phyloP scores from a whole-genome alignment of 768 basidiomycete species.

The Rubroboletus pulcherrimus region DNA sequence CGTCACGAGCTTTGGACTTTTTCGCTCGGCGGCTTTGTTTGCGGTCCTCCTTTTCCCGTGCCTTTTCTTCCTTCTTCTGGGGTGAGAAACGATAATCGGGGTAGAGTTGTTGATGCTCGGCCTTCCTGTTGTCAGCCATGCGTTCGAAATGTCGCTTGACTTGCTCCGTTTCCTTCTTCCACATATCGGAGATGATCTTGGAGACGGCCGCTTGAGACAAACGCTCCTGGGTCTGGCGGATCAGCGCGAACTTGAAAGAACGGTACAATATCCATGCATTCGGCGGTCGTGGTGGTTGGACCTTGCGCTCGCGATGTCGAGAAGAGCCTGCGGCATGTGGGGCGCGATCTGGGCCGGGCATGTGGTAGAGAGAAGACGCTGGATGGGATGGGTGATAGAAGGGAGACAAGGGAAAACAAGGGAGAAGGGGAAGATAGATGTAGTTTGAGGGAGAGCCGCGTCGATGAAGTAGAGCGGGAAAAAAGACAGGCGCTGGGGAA shows the following conservation, averaged over 20 bases:
- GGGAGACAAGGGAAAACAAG: background rate
- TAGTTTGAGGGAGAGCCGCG: slow-evolving; percentile 25
- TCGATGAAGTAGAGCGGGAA: slow-evolving; percentile 22
- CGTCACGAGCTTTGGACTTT: slow-evolving; percentile 21
- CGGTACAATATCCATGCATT: slow-evolving; percentile 86
- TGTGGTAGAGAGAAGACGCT: slow-evolving; percentile 13
- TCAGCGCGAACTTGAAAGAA: slow-evolving; percentile 44
- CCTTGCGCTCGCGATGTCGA: slow-evolving; percentile 9
- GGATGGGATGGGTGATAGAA: slow-evolving; percentile 4
- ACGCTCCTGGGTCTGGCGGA: slow-evolving; percentile 29
- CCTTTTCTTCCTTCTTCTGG: slow-evolving; percentile 50
- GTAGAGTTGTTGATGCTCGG: slow-evolving; percentile 46
- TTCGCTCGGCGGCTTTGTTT: slow-evolving; percentile 30
- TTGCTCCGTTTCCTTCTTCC: slow-evolving; percentile 51
- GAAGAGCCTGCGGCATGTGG: background rate
- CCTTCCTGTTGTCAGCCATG: slow-evolving; percentile 50
- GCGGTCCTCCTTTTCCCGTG: slow-evolving; percentile 37
- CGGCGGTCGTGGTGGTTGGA: slow-evolving; percentile 59
- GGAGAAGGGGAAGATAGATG: slow-evolving; percentile 14
- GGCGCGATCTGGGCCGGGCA: slow-evolving; percentile 23
- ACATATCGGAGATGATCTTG: slow-evolving; percentile 56
- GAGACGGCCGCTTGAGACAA: slow-evolving; percentile 62
- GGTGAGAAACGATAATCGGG: slow-evolving; percentile 60
- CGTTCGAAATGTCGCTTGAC: slow-evolving; percentile 51
- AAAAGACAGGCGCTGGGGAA: slow-evolving; percentile 19